Evolutionary conservation across 495 filamentous ascomycete species (phyloP).

Genomic region (Aspergillus bertholletiae): DNA sequence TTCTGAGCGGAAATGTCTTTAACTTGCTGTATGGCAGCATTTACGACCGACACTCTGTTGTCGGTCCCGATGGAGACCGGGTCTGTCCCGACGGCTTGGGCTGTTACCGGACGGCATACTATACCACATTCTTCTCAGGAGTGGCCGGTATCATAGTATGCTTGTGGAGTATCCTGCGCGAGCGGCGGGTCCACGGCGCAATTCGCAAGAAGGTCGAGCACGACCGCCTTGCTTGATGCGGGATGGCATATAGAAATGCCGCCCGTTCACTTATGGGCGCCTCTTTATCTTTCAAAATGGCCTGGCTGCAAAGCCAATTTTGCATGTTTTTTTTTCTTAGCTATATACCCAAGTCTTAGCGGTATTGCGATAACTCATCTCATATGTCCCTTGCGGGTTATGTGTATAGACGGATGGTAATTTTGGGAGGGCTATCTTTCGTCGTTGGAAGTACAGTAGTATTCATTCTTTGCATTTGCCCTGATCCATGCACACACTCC

Average conservation of each 20-base stretch:
- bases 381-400: not conserved
- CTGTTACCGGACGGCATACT: slow-evolving; percentile 82
- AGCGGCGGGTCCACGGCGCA: slow-evolving; percentile 37
- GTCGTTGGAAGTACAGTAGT: not conserved
- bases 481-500: not conserved
- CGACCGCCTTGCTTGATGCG: slow-evolving; percentile 27
- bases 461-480: not conserved
- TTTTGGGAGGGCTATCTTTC: not conserved
- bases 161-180: slow-evolving; percentile 73
- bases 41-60: slow-evolving; percentile 73
- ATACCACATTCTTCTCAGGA: slow-evolving; percentile 74
- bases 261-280: not conserved
- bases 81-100: slow-evolving; percentile 74
- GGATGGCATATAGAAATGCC: not conserved
- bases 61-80: slow-evolving; percentile 63
- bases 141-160: slow-evolving; percentile 64
- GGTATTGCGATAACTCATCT: not conserved
- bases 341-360: not conserved
- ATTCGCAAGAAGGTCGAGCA: slow-evolving; percentile 30
- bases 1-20: slow-evolving; percentile 84
- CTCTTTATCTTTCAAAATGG: not conserved
- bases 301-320: not conserved
- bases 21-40: slow-evolving; percentile 78
- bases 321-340: not conserved
- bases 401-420: not conserved